Conservation (phyloP, 2,329 filamentous ascomycete genomes). For the Hypoxylon sp. region DNA sequence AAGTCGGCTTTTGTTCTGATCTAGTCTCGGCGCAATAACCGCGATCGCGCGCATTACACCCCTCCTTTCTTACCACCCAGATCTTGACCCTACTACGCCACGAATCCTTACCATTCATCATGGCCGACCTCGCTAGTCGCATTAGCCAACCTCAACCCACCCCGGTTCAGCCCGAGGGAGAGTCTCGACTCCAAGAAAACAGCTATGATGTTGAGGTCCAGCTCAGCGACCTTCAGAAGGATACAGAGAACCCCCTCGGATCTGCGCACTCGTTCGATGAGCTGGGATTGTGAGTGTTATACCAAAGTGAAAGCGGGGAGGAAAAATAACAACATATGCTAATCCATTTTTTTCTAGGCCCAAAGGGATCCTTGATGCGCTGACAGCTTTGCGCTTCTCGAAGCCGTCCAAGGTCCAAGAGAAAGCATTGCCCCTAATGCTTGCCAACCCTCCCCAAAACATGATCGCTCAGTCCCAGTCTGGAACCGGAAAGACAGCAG, state of each 20-base stretch:
- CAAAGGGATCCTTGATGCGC: slow-evolving; percentile 73
- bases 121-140: slow-evolving; percentile 43
- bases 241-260: slow-evolving; percentile 87
- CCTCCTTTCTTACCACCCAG: neutral
- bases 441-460: slow-evolving; percentile 87
- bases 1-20: neutral
- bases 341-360: slow-evolving; percentile 35
- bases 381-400: slow-evolving; percentile 85
- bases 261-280: slow-evolving; percentile 88
- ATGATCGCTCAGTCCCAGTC: slow-evolving; percentile 99
- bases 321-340: neutral
- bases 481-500: slow-evolving; percentile 96
- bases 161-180: slow-evolving; percentile 45
- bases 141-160: slow-evolving; percentile 26
- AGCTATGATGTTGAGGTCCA: slow-evolving; percentile 93
- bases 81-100: slow-evolving; percentile 5
- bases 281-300: slow-evolving; percentile 78
- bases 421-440: slow-evolving; percentile 88
- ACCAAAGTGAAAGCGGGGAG: neutral
- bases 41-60: neutral
- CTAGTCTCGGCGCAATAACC: neutral
- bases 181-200: slow-evolving; percentile 73
- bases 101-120: slow-evolving; percentile 20
- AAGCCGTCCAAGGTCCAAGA: slow-evolving; percentile 99
- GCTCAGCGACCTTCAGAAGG: slow-evolving; percentile 87